Percentiles rank a stretch among this genome's conserved stretches.
These are phyloP conservation scores for Mycena sp. DNA, from an alignment of 1,284 basidiomycete genomes.

Conservation along the genomic window DNA sequence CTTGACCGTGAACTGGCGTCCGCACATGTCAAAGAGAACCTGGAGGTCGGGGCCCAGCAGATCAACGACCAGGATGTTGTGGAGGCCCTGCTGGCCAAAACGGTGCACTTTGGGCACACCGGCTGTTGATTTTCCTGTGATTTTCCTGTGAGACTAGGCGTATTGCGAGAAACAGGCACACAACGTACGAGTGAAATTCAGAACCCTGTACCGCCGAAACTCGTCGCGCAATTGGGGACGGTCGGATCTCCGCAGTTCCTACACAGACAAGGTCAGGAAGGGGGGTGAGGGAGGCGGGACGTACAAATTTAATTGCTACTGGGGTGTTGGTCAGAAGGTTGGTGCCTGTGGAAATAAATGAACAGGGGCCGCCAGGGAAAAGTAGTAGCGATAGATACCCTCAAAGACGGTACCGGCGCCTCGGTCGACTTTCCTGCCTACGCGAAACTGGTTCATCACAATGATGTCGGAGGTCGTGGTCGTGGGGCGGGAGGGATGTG, in stretches of 20 bases:
- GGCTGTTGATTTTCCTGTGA: no score
- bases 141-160: no score
- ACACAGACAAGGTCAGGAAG: slow-evolving; percentile 30
- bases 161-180: slow-evolving; percentile 10
- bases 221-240: slow-evolving; percentile 98
- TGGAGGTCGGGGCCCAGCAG: slow-evolving; percentile 96
- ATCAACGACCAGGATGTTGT: slow-evolving; percentile 98
- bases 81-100: slow-evolving; percentile 98
- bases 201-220: slow-evolving; percentile 95
- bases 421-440: slow-evolving; percentile 90
- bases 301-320: slow-evolving; percentile 97
- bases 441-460: slow-evolving; percentile 79
- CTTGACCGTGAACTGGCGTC: slow-evolving; percentile 96
- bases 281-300: slow-evolving; percentile 40
- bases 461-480: slow-evolving; percentile 70
- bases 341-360: slow-evolving; percentile 62
- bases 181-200: slow-evolving; percentile 89
- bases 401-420: slow-evolving; percentile 87
- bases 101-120: slow-evolving; percentile 98
- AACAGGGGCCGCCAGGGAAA: neutral
- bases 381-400: slow-evolving; percentile 52
- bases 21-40: slow-evolving; percentile 98
- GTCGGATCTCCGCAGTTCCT: slow-evolving; percentile 99
- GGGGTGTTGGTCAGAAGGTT: slow-evolving; percentile 91
- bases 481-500: slow-evolving; percentile 69